Evolutionary conservation across 78 protist species (phyloP).

Genomic region (Monosiga brevicollis): DNA sequence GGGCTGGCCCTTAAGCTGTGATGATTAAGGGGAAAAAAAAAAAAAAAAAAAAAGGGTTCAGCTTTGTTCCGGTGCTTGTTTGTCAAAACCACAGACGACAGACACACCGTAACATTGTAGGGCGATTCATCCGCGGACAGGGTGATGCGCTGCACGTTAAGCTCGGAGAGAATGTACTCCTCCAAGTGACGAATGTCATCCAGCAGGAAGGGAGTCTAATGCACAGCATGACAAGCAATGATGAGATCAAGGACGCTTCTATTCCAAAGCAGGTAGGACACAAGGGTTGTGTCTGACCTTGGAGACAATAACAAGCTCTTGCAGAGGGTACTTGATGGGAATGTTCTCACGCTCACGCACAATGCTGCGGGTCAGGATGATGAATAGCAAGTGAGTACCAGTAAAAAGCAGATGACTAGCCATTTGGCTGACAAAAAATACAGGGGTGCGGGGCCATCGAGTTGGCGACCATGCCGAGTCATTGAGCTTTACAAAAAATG

Average conservation of each 20-base stretch:
- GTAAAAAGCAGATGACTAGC: too few relatives aligned
- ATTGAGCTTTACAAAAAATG: too few relatives aligned
- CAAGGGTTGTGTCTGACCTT: too few relatives aligned
- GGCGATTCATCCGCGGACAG: conserved; percentile 29
- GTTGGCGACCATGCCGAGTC: too few relatives aligned
- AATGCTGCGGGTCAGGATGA: conserved; percentile 60
- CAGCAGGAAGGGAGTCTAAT: too few relatives aligned
- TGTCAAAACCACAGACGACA: too few relatives aligned
- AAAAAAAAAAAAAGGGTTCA: neutral
- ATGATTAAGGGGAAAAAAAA: neutral
- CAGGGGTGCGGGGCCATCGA: too few relatives aligned
- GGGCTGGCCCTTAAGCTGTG: neutral
- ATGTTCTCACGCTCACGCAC: conserved; percentile 67
- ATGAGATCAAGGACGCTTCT: too few relatives aligned
- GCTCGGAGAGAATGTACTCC: conserved; percentile 48
- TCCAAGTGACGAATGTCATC: conserved; percentile 34
- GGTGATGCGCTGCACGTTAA: conserved; percentile 36
- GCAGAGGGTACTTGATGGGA: conserved; percentile 63
- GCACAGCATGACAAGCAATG: too few relatives aligned
- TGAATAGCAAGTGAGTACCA: too few relatives aligned
- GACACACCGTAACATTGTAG: conserved; percentile 20
- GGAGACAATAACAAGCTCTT: conserved; percentile 32
- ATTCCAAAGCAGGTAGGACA: too few relatives aligned
- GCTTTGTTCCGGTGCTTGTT: neutral
- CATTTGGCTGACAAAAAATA: too few relatives aligned